A percentile compares a stretch with the other conserved stretches of the same genome.
These are phyloP conservation scores for Penicillium simplicissimum DNA, from an alignment of 495 filamentous ascomycete genomes.

Conservation along the genomic window DNA sequence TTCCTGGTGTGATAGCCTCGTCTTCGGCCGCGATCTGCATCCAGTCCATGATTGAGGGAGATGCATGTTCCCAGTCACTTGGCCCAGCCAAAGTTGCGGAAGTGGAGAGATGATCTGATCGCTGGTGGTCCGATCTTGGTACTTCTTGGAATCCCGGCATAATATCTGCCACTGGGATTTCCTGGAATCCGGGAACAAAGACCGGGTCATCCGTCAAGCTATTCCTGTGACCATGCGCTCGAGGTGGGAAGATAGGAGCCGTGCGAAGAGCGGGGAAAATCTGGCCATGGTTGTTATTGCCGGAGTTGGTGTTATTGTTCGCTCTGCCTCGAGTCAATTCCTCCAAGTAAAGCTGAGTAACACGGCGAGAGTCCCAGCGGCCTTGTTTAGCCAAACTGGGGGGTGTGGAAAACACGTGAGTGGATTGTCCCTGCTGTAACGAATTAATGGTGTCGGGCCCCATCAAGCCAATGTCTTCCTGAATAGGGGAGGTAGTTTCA, in stretches of 20 bases:
- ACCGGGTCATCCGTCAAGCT: conserved; percentile 42
- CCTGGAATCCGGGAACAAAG: conserved; percentile 33
- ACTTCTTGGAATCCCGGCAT: conserved; percentile 30
- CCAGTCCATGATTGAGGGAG: conserved; percentile 57
- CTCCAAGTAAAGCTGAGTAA: conserved; percentile 55
- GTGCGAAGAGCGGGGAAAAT: conserved; percentile 8
- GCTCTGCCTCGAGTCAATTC: conserved; percentile 46
- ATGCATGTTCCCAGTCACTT: conserved; percentile 56
- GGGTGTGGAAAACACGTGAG: conserved; percentile 25
- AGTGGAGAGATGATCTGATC: conserved; percentile 27
- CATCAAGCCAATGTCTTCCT: conserved; percentile 19
- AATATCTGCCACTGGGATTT: conserved; percentile 25
- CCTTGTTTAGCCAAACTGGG: conserved; percentile 53
- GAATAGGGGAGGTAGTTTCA: conserved; percentile 18
- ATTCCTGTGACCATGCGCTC: conserved; percentile 23
- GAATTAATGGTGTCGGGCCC: conserved; percentile 22
- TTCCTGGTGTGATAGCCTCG: conserved; percentile 26
- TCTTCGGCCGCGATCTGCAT: conserved; percentile 51
- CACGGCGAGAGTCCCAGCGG: conserved; percentile 55
- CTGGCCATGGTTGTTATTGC: neutral
- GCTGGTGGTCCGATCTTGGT: conserved; percentile 1
- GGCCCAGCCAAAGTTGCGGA: conserved; percentile 48
- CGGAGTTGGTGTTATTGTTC: neutral
- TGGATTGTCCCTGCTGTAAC: conserved; percentile 1
- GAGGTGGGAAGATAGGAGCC: conserved; percentile 23